A percentile compares a stretch with the other conserved stretches of the same genome.
Conservation (phyloP, 2,329 filamentous ascomycete genomes). For the Parastagonospora nodorum region DNA sequence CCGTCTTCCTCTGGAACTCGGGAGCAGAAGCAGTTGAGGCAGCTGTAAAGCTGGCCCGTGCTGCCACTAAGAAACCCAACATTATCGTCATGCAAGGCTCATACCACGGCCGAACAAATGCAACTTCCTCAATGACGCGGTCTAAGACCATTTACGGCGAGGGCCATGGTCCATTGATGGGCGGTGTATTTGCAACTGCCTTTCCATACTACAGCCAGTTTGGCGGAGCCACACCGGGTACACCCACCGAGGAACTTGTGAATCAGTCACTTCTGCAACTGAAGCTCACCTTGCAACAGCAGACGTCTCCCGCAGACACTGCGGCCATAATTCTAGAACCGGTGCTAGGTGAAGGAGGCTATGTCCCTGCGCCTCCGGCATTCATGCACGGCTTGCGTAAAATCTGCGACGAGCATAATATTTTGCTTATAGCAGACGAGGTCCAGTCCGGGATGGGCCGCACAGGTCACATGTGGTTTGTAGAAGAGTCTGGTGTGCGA, state of each 20-base stretch:
- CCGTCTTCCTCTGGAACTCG: conserved; percentile 39
- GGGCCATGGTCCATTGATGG: conserved; percentile 36
- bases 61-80: conserved; percentile 37
- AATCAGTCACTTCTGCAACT: conserved; percentile 30
- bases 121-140: conserved; percentile 37
- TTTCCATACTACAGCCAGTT: conserved; percentile 40
- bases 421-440: conserved; percentile 51
- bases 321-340: conserved; percentile 38
- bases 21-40: conserved; percentile 38
- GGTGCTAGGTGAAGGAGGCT: conserved; percentile 36
- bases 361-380: conserved; percentile 32
- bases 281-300: conserved; percentile 32
- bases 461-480: conserved; percentile 52
- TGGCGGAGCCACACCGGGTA: conserved; percentile 23
- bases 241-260: conserved; percentile 32
- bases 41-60: conserved; percentile 34
- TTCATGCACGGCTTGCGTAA: conserved; percentile 45
- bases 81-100: conserved; percentile 41
- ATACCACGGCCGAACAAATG: conserved; percentile 37
- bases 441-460: conserved; percentile 53
- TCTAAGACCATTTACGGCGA: conserved; percentile 39
- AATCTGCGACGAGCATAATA: conserved; percentile 51
- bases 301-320: conserved; percentile 33
- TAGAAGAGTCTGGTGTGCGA: conserved; percentile 50
- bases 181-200: conserved; percentile 35